Conservation (phyloP, 2,329 filamentous ascomycete genomes). For the Fusarium sp. region DNA sequence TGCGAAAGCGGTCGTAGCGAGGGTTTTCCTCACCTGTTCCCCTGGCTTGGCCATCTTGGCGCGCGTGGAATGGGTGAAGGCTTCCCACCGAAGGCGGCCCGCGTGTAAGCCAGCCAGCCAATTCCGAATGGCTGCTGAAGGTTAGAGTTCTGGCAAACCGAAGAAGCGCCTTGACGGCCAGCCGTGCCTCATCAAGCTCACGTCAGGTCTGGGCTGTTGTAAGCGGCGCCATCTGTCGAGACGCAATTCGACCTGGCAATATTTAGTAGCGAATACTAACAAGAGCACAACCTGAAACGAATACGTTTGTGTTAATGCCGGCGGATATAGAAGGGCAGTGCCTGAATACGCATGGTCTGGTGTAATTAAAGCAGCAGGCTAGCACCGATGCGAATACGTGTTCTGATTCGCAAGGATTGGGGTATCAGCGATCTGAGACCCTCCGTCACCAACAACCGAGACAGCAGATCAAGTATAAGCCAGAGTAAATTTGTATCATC, state of each 20-base stretch:
- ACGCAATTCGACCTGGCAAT: not conserved
- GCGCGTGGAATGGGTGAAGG: constrained; percentile 21
- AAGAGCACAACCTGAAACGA: constrained; percentile 39
- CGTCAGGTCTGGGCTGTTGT: constrained; percentile 3
- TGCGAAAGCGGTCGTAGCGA: not conserved
- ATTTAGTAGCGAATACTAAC: constrained; percentile 20
- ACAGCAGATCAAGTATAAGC: constrained; percentile 26
- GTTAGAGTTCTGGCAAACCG: constrained; percentile 25
- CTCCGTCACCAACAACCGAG: constrained; percentile 33
- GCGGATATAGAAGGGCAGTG: constrained; percentile 19
- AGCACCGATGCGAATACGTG: constrained; percentile 21
- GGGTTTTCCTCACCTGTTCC: not conserved
- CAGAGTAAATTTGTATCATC: constrained; percentile 16
- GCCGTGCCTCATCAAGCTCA: not conserved
- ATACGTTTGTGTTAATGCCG: constrained; percentile 26
- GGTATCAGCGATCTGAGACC: constrained; percentile 35
- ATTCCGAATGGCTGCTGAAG: constrained; percentile 21
- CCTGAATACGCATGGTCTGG: not conserved
- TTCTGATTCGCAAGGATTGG: constrained; percentile 26
- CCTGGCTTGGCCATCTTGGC: constrained; percentile 1
- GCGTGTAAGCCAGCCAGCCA: constrained; percentile 18
- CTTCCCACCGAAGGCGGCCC: constrained; percentile 29
- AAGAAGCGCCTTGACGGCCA: constrained; percentile 3
- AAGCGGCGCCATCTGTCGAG: constrained; percentile 7
- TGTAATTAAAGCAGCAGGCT: constrained; percentile 1